A percentile compares a stretch with the other conserved stretches of the same genome.
These are phyloP conservation scores for Chlorella sp. DNA, from an alignment of 139 green algal genomes.

Conservation along the genomic window DNA sequence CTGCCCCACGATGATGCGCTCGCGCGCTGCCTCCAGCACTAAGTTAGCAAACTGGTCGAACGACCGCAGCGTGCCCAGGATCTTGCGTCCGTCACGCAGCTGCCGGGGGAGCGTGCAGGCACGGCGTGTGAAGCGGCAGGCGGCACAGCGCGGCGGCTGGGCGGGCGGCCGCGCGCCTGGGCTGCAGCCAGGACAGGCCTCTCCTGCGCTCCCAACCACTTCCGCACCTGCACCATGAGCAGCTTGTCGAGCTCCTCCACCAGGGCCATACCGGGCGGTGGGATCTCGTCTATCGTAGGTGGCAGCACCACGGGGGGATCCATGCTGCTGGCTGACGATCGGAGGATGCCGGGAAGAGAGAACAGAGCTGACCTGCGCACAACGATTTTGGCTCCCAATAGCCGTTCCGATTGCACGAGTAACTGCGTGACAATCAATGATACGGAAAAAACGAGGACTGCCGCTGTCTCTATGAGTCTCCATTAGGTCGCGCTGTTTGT, in stretches of 20 bases:
- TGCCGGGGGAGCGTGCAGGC: constrained; percentile 15
- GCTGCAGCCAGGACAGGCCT: background rate
- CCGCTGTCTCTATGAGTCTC: too few relatives aligned
- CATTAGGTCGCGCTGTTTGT: too few relatives aligned
- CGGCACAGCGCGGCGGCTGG: background rate
- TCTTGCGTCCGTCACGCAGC: constrained; percentile 73
- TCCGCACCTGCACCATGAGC: constrained; percentile 60
- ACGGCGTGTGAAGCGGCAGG: background rate
- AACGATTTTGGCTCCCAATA: too few relatives aligned
- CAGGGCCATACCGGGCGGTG: constrained; percentile 36
- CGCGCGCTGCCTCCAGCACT: constrained; percentile 58
- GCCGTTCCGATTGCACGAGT: too few relatives aligned
- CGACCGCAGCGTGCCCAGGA: constrained; percentile 71
- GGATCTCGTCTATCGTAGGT: constrained; percentile 36
- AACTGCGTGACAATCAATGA: too few relatives aligned
- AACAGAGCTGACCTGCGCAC: too few relatives aligned
- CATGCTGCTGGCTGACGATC: too few relatives aligned
- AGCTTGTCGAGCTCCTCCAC: constrained; percentile 68
- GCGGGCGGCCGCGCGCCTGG: background rate
- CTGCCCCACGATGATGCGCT: constrained; percentile 77
- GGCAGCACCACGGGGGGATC: constrained; percentile 6
- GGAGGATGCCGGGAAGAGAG: too few relatives aligned
- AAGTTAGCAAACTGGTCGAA: constrained; percentile 88
- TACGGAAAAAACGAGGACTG: too few relatives aligned
- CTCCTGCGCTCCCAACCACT: background rate